Evolutionary conservation across 2,329 filamentous ascomycete species (phyloP), one percentile per base, ranked within the genome.

Genomic region (Cladorrhinum sp.): DNA sequence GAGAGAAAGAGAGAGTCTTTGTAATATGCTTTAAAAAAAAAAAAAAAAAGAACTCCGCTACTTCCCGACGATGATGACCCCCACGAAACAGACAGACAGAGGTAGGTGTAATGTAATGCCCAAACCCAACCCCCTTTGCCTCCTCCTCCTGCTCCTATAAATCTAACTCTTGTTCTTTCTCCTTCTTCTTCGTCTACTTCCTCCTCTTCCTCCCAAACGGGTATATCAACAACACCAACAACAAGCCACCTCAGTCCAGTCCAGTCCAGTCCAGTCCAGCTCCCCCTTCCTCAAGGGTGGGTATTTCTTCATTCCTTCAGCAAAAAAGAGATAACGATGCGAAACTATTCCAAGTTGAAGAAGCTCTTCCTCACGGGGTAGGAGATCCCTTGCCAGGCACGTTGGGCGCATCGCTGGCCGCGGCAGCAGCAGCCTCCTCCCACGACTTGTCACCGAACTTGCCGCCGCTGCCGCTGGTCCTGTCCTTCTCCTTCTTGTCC

Each of bases 401-500:
- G 59, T 77, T 77, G 21, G 76, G 75, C 18, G 69, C 75, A 59
- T 77, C 74, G 24, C 70, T 71, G 2, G 74, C 75, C 0, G 68
- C 64, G 4, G 72, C 72, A 0, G 70, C 66, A 7, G 70, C 71
- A 50, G 65, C 62, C 2, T 65, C 54, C 12, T 67, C 64, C 54
- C 64, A 62, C 12, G 59, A 53, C 60, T 64, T 62, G 53, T 66
- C 64, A 26, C 58, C 61, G 12, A 28, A 58, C 39, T 63, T 62
- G 36, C 48, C 58, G 30, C 48, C 18, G 14, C 33, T 16, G 14
- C 8, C 12, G 3, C 33, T 36, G 10, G 33, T 26, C 58, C 63
- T 64, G 20, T 57, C 61, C 46, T 68, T 53, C 36, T 74, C 69
- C 63, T 79, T 72, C 65, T 81, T 80, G 68, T 78, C 77, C 64